Evolutionary conservation across 2,329 filamentous ascomycete genomes (phyloP).

Genomic region (Stylonectria norvegica): DNA sequence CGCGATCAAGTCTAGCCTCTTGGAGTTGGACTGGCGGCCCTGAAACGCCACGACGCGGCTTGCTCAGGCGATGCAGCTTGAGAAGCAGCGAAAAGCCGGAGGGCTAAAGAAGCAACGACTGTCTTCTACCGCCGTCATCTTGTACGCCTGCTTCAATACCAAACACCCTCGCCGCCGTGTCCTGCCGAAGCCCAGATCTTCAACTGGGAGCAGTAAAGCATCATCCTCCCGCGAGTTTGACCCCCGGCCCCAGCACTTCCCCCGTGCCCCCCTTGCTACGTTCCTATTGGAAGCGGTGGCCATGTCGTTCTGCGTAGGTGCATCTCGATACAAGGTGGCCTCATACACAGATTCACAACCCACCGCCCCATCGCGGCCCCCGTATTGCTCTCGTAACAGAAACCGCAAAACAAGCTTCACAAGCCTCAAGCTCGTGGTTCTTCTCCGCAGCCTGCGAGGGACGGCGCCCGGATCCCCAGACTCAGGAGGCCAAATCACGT

Average conservation of each 20-base stretch:
- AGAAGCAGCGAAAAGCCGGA: neutral
- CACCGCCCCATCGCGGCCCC: conserved; percentile 9
- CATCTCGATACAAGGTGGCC: conserved; percentile 14
- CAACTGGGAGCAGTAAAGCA: no score
- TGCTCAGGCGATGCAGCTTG: conserved; percentile 2
- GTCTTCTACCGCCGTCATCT: neutral
- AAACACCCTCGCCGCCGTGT: neutral
- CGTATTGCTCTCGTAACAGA: conserved; percentile 3
- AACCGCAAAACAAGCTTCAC: conserved; percentile 10
- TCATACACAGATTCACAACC: conserved; percentile 14
- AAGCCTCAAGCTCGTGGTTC: conserved; percentile 4
- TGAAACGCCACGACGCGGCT: neutral
- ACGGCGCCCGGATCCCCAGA: no score
- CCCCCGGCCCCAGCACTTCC: neutral
- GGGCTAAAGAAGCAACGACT: neutral
- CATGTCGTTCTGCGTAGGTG: conserved; percentile 5
- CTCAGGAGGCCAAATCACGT: no score
- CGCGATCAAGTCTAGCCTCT: neutral
- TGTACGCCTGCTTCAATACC: neutral
- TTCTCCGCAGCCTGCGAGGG: conserved; percentile 3
- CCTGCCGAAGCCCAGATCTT: neutral
- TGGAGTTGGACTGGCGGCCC: conserved; percentile 2
- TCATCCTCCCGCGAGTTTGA: neutral
- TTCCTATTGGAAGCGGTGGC: conserved; percentile 5
- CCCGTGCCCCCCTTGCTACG: conserved; percentile 1